Evolutionary conservation across 306 rosid genomes (phyloP), one percentile per base, ranked within the genome.

Genomic region (Castanea sativa): DNA sequence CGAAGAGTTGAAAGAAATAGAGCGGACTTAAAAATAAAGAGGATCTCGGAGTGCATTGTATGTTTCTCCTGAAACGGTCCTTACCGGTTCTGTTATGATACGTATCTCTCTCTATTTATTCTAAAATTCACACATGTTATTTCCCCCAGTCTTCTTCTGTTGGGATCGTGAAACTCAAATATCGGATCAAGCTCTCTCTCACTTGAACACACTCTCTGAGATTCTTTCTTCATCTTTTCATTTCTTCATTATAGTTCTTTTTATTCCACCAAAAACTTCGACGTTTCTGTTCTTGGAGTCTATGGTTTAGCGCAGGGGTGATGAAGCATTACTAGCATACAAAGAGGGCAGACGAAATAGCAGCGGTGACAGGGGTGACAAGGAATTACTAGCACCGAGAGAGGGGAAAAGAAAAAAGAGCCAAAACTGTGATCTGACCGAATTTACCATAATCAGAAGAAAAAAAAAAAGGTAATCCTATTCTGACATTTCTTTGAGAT

Each of bases 141-240:
- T 49, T 73, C 74, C 41, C 16, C 16, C 52, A 45, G 52, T 45
- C 52, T 73, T n/a, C 61, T 81, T 78, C 82, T 79, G 82, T 79
- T 79, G 83, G 79, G 85, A 77, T 87, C 82, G 76, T 61, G 74
- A 77, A 82, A 69, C 86, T 84, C 82, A 76, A 85, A 83, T 76
- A 85, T 87, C 86, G 81, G 90, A 87, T 87, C 86, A 71, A 49
- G 70, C 80, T 74, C 57, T 78, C 73, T 35, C 53, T 35, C 81
- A 43, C 86, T 51, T 53, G 45, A 67, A 45, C 80, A 77, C 65
- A 60, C 12, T 73, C 53, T 49, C 41, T 35, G 41, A 5, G 41
- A 5, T 35, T 35, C 41, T 35, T 5, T 5, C 27, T 25, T 25
- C 45, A 41, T 41, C 11, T 8, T 8, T 41, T 41, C 45, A 41